Evolutionary conservation across 345 rosid genomes (phyloP).

Genomic region (Rhodomyrtus tomentosa): DNA sequence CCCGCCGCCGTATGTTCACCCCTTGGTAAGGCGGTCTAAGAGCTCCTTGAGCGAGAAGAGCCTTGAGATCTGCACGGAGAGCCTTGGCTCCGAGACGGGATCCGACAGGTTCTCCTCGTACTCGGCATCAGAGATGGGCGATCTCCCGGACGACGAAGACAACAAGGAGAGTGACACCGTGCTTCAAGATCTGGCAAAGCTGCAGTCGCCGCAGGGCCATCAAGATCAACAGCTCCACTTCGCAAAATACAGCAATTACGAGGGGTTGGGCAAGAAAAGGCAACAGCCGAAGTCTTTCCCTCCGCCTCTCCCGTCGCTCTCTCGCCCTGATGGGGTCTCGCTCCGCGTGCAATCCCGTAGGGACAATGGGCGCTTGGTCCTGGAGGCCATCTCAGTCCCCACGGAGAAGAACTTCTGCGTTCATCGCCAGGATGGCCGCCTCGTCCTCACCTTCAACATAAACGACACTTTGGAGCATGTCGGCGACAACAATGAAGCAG

Average conservation of each 20-base stretch:
- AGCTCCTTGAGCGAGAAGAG: slow-evolving; percentile 67
- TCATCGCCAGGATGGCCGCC: slow-evolving; percentile 80
- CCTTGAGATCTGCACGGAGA: slow-evolving; percentile 88
- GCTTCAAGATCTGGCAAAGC: not conserved
- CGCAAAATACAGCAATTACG: not conserved
- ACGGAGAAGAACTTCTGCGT: slow-evolving; percentile 58
- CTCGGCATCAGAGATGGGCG: slow-evolving; percentile 48
- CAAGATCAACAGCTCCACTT: not conserved
- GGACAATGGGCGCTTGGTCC: slow-evolving; percentile 76
- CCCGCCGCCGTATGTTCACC: slow-evolving; percentile 64
- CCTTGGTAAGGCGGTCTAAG: slow-evolving; percentile 43
- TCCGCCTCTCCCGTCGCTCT: slow-evolving; percentile 60
- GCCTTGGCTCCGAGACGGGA: slow-evolving; percentile 98
- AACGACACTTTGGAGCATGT: not conserved
- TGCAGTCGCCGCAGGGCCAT: not conserved
- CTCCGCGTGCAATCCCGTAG: slow-evolving; percentile 64
- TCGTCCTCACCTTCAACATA: slow-evolving; percentile 54
- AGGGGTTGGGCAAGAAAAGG: not conserved
- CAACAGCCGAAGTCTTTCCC: slow-evolving; percentile 39
- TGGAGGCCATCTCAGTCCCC: slow-evolving; percentile 80
- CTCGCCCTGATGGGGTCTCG: slow-evolving; percentile 35
- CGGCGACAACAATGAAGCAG: slow-evolving; percentile 5
- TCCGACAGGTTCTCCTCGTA: slow-evolving; percentile 67
- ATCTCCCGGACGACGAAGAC: slow-evolving; percentile 20
- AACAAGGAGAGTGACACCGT: not conserved